These are phyloP conservation scores for Fomitopsis pulvina DNA, from an alignment of 768 basidiomycete genomes.

Conservation along the genomic window DNA sequence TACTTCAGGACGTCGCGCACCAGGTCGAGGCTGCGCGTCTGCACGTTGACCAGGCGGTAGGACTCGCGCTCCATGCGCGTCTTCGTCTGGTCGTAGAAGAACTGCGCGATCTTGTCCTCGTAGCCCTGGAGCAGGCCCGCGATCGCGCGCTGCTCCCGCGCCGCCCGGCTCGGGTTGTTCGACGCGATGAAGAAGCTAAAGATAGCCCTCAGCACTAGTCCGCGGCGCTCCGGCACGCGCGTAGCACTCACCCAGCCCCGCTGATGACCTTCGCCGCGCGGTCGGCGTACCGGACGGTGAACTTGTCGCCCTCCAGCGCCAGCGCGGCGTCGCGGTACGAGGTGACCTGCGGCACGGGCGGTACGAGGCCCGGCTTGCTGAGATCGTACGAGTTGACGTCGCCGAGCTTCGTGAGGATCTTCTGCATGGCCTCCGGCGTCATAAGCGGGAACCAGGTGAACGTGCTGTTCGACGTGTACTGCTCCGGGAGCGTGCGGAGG, in stretches of 20 bases:
- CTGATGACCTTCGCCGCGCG: slow-evolving; percentile 48
- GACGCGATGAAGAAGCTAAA: slow-evolving; percentile 60
- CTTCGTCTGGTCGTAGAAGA: slow-evolving; percentile 60
- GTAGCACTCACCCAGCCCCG: slow-evolving; percentile 50
- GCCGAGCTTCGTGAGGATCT: slow-evolving; percentile 48
- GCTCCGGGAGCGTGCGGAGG: slow-evolving; percentile 64
- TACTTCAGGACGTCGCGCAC: slow-evolving; percentile 60
- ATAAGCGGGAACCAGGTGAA: slow-evolving; percentile 90
- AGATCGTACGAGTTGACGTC: slow-evolving; percentile 49
- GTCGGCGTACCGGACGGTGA: slow-evolving; percentile 41
- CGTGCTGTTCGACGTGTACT: slow-evolving; percentile 61
- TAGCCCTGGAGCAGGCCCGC: slow-evolving; percentile 38
- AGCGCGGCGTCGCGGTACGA: slow-evolving; percentile 46
- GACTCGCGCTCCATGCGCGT: slow-evolving; percentile 49
- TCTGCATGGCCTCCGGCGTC: slow-evolving; percentile 66
- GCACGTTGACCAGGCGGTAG: slow-evolving; percentile 49
- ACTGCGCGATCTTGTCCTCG: slow-evolving; percentile 44
- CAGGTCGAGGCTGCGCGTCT: slow-evolving; percentile 52
- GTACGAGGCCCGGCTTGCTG: slow-evolving; percentile 35
- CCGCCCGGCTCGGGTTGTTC: slow-evolving; percentile 28
- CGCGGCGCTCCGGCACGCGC: background rate
- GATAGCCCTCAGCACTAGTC: background rate
- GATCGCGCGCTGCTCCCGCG: slow-evolving; percentile 43
- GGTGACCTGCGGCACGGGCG: slow-evolving; percentile 26
- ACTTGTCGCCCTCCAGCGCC: slow-evolving; percentile 43